Conservation (phyloP, 495 filamentous ascomycete genomes). For the Mycothermus thermophilus region DNA sequence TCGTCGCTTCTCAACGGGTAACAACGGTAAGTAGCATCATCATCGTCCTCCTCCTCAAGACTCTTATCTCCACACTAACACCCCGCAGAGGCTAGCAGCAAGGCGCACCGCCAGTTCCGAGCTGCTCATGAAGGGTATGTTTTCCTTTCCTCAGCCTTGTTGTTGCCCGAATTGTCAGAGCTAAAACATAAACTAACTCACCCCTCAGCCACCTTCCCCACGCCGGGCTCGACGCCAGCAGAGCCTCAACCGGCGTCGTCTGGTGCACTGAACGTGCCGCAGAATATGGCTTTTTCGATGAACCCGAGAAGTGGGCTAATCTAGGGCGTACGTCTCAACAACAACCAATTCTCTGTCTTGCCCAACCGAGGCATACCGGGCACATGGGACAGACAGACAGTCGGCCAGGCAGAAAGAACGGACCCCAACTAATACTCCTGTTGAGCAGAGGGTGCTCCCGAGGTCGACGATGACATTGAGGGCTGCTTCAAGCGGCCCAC, state of each 20-base stretch:
- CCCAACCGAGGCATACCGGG: too few relatives aligned
- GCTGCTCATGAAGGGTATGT: conserved; percentile 59
- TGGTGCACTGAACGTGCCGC: conserved; percentile 75
- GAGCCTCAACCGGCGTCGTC: conserved; percentile 71
- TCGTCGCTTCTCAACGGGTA: conserved; percentile 39
- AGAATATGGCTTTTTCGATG: conserved; percentile 68
- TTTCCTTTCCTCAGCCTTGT: not conserved
- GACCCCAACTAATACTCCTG: conserved; percentile 1
- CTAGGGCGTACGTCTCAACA: conserved; percentile 56
- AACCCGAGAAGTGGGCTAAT: conserved; percentile 79
- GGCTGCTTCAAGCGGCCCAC: conserved; percentile 80
- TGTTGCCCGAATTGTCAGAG: too few relatives aligned
- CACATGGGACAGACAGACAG: too few relatives aligned
- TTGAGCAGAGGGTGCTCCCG: conserved; percentile 68
- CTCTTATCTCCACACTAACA: conserved; percentile 10
- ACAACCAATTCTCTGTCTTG: too few relatives aligned
- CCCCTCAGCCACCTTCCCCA: conserved; percentile 53
- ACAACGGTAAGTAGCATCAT: conserved; percentile 37
- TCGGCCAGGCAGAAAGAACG: too few relatives aligned
- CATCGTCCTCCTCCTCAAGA: too few relatives aligned
- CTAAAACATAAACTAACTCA: too few relatives aligned
- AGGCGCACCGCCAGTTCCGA: conserved; percentile 76
- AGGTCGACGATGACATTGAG: conserved; percentile 85
- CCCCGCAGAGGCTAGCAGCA: conserved; percentile 53
- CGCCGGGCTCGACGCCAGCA: conserved; percentile 73